Evolutionary conservation across 352 stramenopile species (phyloP).

Genomic region (Vaucheria bursata): DNA sequence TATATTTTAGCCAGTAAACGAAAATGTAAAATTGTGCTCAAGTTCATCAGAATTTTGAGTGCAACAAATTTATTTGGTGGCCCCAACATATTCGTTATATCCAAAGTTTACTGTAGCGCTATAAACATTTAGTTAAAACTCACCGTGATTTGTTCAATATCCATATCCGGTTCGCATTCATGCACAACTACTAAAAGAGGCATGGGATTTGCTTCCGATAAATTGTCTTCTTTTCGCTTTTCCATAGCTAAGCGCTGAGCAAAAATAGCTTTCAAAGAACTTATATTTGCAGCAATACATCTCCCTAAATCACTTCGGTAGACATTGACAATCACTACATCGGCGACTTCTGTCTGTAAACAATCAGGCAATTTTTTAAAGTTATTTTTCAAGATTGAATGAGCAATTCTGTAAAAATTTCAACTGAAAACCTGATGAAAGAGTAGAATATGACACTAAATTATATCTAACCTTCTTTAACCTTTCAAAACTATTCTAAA

Average conservation of each 20-base stretch:
- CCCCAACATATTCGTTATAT: no score
- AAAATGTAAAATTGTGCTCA: no score
- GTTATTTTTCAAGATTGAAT: neutral
- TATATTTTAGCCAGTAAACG: no score
- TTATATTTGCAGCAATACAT: slow-evolving; percentile 28
- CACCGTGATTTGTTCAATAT: slow-evolving; percentile 20
- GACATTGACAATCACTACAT: slow-evolving; percentile 33
- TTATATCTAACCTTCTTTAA: no score
- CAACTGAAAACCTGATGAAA: no score
- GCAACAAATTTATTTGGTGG: no score
- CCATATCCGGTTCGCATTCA: slow-evolving; percentile 31
- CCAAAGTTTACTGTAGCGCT: no score
- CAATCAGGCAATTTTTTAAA: neutral
- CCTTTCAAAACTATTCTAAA: no score
- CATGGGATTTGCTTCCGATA: slow-evolving; percentile 3
- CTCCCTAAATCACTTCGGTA: slow-evolving; percentile 29
- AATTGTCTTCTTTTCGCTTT: neutral
- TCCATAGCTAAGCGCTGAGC: neutral
- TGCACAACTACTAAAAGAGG: slow-evolving; percentile 30
- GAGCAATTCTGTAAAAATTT: no score
- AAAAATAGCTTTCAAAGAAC: slow-evolving; percentile 21
- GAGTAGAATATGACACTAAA: no score
- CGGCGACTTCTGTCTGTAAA: slow-evolving; percentile 18
- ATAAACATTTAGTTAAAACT: neutral
- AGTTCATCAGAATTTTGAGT: neutral